Base-by-base conservation (phyloP, 805 yeast species). In the Ogataea glucozyma region DNA sequence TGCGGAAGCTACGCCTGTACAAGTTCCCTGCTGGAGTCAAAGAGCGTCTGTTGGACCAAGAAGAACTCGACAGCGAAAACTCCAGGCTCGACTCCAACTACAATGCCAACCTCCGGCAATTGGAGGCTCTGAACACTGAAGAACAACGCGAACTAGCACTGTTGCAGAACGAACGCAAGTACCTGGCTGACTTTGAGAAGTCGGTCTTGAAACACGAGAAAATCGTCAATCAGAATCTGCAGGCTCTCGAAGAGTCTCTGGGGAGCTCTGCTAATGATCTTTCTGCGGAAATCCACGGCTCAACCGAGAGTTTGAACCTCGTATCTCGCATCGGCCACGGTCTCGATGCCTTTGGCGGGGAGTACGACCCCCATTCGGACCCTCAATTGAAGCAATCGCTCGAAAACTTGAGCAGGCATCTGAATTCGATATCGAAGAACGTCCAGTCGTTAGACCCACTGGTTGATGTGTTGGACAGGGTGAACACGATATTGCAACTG, bases 71-170 rank as follows among this genome's bases (percentile, higher is more conserved):
- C 31, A 51, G 49, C 4, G 60, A 58, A 17, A 56, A 47, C 20
- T 36, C 38, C 1, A 34, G 61, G 16, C 43, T 62, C 12, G 51
- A 48, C 14, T 41, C 57, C 6, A 51, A 58, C 23, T 53, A 58
- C 26, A 54, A 56, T 37, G 61, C 57, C 6, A 61, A 56, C 32
- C 35, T 55, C n/a, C 47, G 48, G 22, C 66, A 62, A 37, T 31
- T 60, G 13, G 61, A 60, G 16, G 46, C 39, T 7, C 44, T 63
- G 7, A 27, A 53, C 6, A 38, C 38, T 9, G 59, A 62, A 34
- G 46, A 51, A 10, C 41, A 52, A 19, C 43, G 46, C 24, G 64
- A 61, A 40, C 38, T 46, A 16, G 48, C 50, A 5, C 24, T 31
- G 16, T 38, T 61, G 18, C 35, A 40, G 5, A 43, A 44, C 4